phyloP scores from a whole-genome alignment of 495 filamentous ascomycete genomes.

The Penicillium egyptiacum region DNA sequence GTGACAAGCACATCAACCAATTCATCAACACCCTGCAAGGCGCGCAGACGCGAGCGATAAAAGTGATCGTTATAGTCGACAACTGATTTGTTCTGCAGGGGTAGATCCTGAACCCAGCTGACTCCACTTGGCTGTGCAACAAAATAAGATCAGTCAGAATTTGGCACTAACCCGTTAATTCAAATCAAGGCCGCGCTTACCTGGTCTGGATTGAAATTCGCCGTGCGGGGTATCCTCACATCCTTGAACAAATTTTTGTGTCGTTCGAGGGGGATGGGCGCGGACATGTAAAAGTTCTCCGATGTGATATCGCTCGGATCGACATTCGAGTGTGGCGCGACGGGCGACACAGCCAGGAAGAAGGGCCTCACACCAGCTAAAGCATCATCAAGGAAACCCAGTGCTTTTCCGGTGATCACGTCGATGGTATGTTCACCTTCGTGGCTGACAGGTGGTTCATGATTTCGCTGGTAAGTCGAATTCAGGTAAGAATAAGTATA shows the following conservation, averaged over 20 bases:
- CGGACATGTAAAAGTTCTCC: slow-evolving; percentile 36
- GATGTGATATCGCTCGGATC: slow-evolving; percentile 28
- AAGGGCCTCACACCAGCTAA: slow-evolving; percentile 55
- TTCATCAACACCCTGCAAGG: slow-evolving; percentile 70
- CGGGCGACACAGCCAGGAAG: slow-evolving; percentile 65
- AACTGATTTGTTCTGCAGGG: slow-evolving; percentile 51
- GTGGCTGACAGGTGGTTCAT: slow-evolving; percentile 56
- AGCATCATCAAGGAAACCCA: slow-evolving; percentile 64
- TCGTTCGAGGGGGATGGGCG: slow-evolving; percentile 50
- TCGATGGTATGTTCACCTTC: slow-evolving; percentile 61
- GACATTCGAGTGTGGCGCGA: slow-evolving; percentile 66
- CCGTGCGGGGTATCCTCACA: slow-evolving; percentile 39
- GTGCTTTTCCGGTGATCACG: slow-evolving; percentile 61
- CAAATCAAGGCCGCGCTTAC: slow-evolving; percentile 36
- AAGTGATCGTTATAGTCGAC: slow-evolving; percentile 68
- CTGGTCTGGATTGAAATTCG: slow-evolving; percentile 48
- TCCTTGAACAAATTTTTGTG: slow-evolving; percentile 41
- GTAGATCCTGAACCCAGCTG: slow-evolving; percentile 60
- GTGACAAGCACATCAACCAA: slow-evolving; percentile 58
- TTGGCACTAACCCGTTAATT: slow-evolving; percentile 47
- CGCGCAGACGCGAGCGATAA: slow-evolving; percentile 61
- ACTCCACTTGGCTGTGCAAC: slow-evolving; percentile 58
- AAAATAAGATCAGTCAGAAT: slow-evolving; percentile 9
- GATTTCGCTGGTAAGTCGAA: slow-evolving; percentile 63
- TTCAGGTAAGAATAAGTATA: slow-evolving; percentile 72